These are phyloP conservation scores for Stephanodiscus triporus DNA, from an alignment of 108 stramenopile genomes.

Conservation along the genomic window DNA sequence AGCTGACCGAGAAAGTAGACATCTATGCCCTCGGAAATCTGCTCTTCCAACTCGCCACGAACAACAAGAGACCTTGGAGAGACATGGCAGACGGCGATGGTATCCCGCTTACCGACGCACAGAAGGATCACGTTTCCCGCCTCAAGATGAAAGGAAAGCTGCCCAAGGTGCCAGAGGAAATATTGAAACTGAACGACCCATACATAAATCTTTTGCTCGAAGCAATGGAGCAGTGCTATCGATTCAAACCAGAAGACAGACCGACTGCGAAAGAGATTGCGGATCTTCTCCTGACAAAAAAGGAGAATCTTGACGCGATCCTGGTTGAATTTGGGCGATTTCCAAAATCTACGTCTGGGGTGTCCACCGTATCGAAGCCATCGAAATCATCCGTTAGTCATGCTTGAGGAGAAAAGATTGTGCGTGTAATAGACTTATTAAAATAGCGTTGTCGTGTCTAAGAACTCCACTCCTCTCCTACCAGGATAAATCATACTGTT, in stretches of 20 bases:
- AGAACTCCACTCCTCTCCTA: too few species aligned
- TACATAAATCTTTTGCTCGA: constrained; percentile 34
- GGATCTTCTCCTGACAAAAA: constrained; percentile 7
- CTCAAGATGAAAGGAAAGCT: constrained; percentile 40
- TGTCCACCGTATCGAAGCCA: not conserved
- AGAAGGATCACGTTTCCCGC: constrained; percentile 36
- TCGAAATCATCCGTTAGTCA: not conserved
- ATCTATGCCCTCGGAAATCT: constrained; percentile 45
- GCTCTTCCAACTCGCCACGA: constrained; percentile 33
- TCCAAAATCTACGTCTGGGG: not conserved
- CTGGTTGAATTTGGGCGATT: constrained; percentile 9
- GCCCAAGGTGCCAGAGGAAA: constrained; percentile 36
- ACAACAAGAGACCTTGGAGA: constrained; percentile 38
- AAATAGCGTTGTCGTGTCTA: too few species aligned
- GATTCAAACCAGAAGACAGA: constrained; percentile 33
- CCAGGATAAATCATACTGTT: too few species aligned
- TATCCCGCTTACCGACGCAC: constrained; percentile 18
- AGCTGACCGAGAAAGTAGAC: constrained; percentile 38
- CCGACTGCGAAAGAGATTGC: constrained; percentile 46
- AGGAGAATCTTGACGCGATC: constrained; percentile 14
- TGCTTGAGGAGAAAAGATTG: not conserved
- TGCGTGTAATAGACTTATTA: not conserved
- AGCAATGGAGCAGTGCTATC: constrained; percentile 46
- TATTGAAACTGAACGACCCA: constrained; percentile 28
- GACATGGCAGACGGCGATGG: constrained; percentile 12